A percentile compares a stretch with the other conserved stretches of the same genome.
Conservation (phyloP, 208 protist genomes). For the Trypanosoma mega region DNA sequence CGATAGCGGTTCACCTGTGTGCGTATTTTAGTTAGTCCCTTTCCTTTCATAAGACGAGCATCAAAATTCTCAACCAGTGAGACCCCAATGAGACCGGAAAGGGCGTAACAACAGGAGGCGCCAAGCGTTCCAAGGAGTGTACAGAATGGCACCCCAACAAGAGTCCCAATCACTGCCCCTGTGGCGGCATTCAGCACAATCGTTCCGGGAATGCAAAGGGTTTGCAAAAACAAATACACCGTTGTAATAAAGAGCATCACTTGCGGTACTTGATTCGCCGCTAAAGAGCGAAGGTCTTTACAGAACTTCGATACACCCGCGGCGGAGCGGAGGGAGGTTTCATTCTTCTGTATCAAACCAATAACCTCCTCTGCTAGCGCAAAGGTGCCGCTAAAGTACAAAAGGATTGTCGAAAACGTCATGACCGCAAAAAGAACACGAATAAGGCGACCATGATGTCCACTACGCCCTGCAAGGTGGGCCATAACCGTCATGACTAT, state of each 20-base stretch:
- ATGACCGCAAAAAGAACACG: slow-evolving; percentile 25
- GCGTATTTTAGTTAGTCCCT: slow-evolving; percentile 56
- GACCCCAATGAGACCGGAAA: slow-evolving; percentile 44
- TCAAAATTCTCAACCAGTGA: slow-evolving; percentile 46
- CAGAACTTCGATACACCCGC: slow-evolving; percentile 49
- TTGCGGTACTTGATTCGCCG: slow-evolving; percentile 28
- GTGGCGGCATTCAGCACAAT: slow-evolving; percentile 78
- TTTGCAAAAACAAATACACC: slow-evolving; percentile 77
- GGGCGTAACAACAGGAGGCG: slow-evolving; percentile 45
- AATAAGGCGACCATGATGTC: slow-evolving; percentile 7
- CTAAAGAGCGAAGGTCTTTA: slow-evolving; percentile 22
- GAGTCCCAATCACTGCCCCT: slow-evolving; percentile 75
- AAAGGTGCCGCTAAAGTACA: slow-evolving; percentile 47
- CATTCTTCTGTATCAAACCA: slow-evolving; percentile 23
- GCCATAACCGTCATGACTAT: slow-evolving; percentile 22
- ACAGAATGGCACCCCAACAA: slow-evolving; percentile 65
- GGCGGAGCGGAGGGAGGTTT: slow-evolving; percentile 39
- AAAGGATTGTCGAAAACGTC: background rate
- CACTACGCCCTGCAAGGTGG: slow-evolving; percentile 25
- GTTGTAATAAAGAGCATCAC: slow-evolving; percentile 45
- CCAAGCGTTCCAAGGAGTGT: slow-evolving; percentile 59
- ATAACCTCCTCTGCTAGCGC: slow-evolving; percentile 26
- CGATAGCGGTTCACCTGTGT: slow-evolving; percentile 54
- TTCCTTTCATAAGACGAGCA: slow-evolving; percentile 48
- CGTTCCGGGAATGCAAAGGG: slow-evolving; percentile 89